Percentiles rank a stretch among this genome's conserved stretches.
Evolutionary conservation across 768 basidiomycete genomes (phyloP).

Genomic region (Candolleomyces efflorescens): DNA sequence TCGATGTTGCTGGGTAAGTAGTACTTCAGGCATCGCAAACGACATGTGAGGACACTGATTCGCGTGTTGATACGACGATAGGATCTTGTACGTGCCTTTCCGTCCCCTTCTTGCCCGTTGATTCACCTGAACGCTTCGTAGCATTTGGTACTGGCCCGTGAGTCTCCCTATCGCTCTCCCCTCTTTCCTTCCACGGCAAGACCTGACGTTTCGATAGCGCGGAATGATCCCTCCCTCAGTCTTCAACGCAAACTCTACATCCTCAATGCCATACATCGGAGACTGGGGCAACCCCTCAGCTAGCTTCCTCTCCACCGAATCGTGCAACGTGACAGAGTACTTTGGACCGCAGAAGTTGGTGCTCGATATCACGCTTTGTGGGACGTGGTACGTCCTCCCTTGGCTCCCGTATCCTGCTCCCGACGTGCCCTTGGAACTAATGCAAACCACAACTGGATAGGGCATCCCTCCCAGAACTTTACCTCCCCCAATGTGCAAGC

Average conservation of each 20-base stretch:
- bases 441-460: neutral
- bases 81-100: conserved; percentile 12
- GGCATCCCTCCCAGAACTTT: neutral
- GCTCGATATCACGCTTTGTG: conserved; percentile 52
- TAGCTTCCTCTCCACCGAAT: conserved; percentile 30
- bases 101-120: neutral
- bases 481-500: conserved; percentile 1
- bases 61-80: neutral
- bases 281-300: conserved; percentile 43
- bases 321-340: conserved; percentile 36
- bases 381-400: conserved; percentile 29
- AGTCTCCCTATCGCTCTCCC: conserved; percentile 13
- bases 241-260: conserved; percentile 1
- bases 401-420: neutral
- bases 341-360: conserved; percentile 46
- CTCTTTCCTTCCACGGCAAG: neutral
- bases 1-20: conserved; percentile 49
- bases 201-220: conserved; percentile 25
- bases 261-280: conserved; percentile 24
- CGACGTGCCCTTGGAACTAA: neutral
- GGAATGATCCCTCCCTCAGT: conserved; percentile 16
- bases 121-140: conserved; percentile 9
- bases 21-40: no score
- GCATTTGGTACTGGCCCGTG: conserved; percentile 48
- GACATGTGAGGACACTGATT: no score